Evolutionary conservation across 352 stramenopile genomes (phyloP).

Genomic region (Globisporangium carolinianum): DNA sequence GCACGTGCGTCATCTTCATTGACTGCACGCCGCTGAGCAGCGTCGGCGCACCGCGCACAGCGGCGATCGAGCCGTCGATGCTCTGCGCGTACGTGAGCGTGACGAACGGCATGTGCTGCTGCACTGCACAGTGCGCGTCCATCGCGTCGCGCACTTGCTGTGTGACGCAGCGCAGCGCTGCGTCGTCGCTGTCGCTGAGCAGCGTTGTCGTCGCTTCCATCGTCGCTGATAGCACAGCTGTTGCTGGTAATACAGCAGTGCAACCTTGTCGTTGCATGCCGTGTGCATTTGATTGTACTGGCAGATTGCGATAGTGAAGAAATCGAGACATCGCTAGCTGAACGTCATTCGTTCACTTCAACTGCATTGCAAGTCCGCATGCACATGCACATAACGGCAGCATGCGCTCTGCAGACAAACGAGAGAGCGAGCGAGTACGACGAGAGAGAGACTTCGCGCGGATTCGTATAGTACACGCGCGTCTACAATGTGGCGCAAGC

Average conservation of each 20-base stretch:
- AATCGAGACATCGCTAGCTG: not conserved
- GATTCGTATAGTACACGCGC: too few species aligned
- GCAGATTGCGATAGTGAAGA: not conserved
- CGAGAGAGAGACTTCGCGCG: too few species aligned
- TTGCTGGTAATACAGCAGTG: not conserved
- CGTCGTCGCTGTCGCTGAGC: not conserved
- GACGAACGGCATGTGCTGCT: constrained; percentile 30
- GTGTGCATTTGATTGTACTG: too few species aligned
- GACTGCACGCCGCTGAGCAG: constrained; percentile 59
- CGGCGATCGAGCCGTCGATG: constrained; percentile 79
- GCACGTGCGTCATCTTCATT: constrained; percentile 84
- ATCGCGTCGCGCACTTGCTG: constrained; percentile 7
- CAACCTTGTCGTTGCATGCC: not conserved
- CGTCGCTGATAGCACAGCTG: not conserved
- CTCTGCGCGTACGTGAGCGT: constrained; percentile 89
- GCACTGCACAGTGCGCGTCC: not conserved
- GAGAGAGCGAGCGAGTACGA: too few species aligned
- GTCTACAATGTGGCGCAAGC: too few species aligned
- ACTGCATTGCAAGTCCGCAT: too few species aligned
- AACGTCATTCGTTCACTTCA: not conserved
- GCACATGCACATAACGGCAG: too few species aligned
- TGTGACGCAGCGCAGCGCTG: constrained; percentile 2
- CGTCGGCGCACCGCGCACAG: constrained; percentile 55
- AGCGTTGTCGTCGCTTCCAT: not conserved
- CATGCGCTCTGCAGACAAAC: too few species aligned